Conservation (phyloP, 192 early-diverging fungal genomes). For the Chytriomyces sp. region DNA sequence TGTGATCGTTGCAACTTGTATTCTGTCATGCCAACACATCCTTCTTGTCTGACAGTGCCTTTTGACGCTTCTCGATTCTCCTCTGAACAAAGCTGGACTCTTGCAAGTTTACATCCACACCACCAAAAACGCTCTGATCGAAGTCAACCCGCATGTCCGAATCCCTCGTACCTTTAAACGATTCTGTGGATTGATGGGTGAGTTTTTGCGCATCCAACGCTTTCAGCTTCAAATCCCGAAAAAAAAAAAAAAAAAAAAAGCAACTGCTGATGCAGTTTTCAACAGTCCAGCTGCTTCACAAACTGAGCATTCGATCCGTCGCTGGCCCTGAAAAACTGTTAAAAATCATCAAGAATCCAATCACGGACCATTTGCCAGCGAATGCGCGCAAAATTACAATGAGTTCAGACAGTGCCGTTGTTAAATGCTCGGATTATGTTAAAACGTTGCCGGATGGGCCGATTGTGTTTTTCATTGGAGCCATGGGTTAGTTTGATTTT, state of each 20-base stretch:
- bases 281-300: conserved; percentile 95
- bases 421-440: conserved; percentile 81
- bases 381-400: conserved; percentile 84
- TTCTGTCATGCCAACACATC: background rate
- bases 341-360: conserved; percentile 97
- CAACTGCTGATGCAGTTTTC: background rate
- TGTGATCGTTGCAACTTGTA: background rate
- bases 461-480: conserved; percentile 91
- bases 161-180: conserved; percentile 99
- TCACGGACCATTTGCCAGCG: conserved; percentile 93
- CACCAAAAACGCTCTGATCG: conserved; percentile 91
- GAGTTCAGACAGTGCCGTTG: conserved; percentile 82
- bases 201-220: conserved; percentile 8
- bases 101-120: conserved; percentile 98
- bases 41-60: conserved; percentile 67
- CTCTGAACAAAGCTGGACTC: conserved; percentile 98
- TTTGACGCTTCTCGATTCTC: conserved; percentile 93
- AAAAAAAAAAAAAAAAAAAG: background rate
- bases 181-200: conserved; percentile 97
- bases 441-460: conserved; percentile 80
- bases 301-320: conserved; percentile 90
- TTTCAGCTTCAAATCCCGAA: background rate
- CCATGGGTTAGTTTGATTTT: conserved; percentile 63
- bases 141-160: conserved; percentile 96
- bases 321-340: conserved; percentile 91